phyloP scores from a whole-genome alignment of 345 rosid genomes.

The Corymbia maculata region DNA sequence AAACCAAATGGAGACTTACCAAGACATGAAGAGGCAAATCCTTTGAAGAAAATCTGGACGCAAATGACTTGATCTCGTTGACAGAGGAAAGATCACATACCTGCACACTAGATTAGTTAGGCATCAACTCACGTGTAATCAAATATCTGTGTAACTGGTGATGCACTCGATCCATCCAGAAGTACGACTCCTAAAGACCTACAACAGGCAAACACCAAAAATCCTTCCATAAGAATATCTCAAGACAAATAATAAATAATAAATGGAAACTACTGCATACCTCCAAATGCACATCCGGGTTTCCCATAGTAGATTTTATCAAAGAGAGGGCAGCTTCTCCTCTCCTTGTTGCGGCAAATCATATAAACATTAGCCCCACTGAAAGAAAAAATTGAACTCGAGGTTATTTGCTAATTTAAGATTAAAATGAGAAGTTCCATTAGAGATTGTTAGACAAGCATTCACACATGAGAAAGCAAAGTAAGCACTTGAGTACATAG shows the following conservation, averaged over 20 bases:
- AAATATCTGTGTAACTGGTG: background rate
- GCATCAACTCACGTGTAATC: background rate
- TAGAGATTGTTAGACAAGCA: fast-evolving
- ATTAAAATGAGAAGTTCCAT: background rate
- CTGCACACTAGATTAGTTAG: conserved; percentile 25
- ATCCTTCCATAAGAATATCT: background rate
- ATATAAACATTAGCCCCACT: conserved; percentile 88
- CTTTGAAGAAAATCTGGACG: conserved; percentile 64
- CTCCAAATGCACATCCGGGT: conserved; percentile 70
- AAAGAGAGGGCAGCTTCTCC: conserved; percentile 81
- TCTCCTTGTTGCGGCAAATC: conserved; percentile 78
- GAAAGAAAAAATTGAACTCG: background rate
- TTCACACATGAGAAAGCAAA: background rate
- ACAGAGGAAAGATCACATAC: conserved; percentile 83
- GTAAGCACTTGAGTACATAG: background rate
- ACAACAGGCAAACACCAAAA: background rate
- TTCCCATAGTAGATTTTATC: conserved; percentile 63
- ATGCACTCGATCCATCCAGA: background rate
- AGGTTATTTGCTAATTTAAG: background rate
- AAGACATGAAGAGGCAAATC: conserved; percentile 70
- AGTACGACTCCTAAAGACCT: background rate
- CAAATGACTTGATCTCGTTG: conserved; percentile 66
- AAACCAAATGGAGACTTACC: conserved; percentile 15
- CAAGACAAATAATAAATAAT: background rate
- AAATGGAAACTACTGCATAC: conserved; percentile 14